These are phyloP conservation scores for Pneumocystis canis DNA, from an alignment of 1,139 yeast genomes.

Conservation along the genomic window DNA sequence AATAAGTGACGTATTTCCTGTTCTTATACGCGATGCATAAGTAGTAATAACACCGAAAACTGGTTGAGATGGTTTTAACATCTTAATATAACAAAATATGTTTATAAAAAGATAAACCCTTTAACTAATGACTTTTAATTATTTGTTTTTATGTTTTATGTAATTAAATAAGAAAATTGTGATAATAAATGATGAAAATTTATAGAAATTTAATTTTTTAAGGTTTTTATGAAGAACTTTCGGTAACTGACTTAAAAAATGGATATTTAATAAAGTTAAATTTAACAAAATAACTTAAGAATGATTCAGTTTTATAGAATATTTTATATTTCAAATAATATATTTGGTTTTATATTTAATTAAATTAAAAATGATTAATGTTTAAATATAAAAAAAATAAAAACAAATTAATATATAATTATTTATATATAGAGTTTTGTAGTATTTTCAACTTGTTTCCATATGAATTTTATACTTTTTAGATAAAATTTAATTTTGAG, in stretches of 20 bases:
- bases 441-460: no score
- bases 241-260: not conserved
- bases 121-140: not conserved
- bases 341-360: no score
- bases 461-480: no score
- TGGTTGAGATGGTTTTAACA: not conserved
- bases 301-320: no score
- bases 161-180: not conserved
- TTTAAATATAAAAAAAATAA: no score
- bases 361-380: no score
- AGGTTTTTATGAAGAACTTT: not conserved
- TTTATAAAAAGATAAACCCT: not conserved
- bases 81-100: not conserved
- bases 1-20: constrained; percentile 17
- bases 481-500: no score
- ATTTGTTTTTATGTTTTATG: not conserved
- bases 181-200: not conserved
- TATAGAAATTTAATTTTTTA: not conserved
- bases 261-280: no score
- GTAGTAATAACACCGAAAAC: constrained; percentile 10
- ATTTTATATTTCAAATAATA: no score
- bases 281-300: no score
- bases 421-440: no score
- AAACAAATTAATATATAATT: no score
- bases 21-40: constrained; percentile 17